Conservation (phyloP, 805 yeast species). For the Pichia membranifaciens region DNA sequence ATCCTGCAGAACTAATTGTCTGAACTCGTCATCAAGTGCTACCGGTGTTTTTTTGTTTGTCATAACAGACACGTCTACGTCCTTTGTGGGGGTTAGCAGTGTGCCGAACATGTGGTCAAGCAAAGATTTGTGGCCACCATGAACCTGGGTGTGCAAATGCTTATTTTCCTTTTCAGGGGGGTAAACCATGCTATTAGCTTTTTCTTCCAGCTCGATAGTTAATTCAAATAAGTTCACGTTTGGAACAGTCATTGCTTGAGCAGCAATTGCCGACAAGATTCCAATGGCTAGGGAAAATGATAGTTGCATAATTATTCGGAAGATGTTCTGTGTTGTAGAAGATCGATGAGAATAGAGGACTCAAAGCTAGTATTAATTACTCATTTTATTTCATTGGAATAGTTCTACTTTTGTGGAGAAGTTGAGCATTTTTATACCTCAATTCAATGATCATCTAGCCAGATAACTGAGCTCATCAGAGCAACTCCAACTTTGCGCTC, state of each 20-base stretch:
- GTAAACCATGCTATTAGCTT: no score
- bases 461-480: no score
- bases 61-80: constrained; percentile 20
- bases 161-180: background rate
- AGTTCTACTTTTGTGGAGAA: no score
- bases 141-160: constrained; percentile 7
- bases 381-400: no score
- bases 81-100: constrained; percentile 28
- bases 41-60: constrained; percentile 25
- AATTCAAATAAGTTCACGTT: no score
- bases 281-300: background rate
- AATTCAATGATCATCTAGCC: no score
- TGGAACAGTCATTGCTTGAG: constrained; percentile 10
- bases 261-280: constrained; percentile 8
- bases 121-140: constrained; percentile 24
- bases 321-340: no score
- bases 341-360: no score
- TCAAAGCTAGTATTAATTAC: no score
- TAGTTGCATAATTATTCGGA: background rate
- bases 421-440: no score
- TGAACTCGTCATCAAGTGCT: constrained; percentile 27
- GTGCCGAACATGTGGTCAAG: constrained; percentile 32
- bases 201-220: no score
- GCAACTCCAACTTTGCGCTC: no score
- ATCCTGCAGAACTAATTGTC: constrained; percentile 29